Evolutionary conservation across 345 rosid genomes (phyloP), one percentile per base, ranked within the genome.

Genomic region (Lumnitzera racemosa): DNA sequence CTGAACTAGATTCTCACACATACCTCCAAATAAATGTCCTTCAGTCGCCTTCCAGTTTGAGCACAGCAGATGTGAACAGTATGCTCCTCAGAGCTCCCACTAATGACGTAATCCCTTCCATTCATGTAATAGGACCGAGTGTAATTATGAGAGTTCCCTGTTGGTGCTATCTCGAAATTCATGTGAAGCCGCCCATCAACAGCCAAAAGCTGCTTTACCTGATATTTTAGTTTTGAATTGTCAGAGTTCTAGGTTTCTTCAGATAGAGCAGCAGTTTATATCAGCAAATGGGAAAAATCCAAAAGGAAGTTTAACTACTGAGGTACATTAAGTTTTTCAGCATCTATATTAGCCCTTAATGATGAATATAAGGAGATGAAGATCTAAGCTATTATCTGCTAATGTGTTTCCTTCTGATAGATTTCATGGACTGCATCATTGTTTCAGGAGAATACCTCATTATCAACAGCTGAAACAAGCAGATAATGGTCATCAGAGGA

Each of bases 111-210:
- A 55, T 82, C 84, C 68, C 84, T 68, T 46, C 84, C 84, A 29
- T 82, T 82, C 65, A 82, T 69, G 70, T 77, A 80, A 65, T 82
- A 82, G 0, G 88, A 82, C 12, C 84, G 75, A 13, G 84, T 77
- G 41, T 82, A 80, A 47, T 80, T 82, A 52, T 71, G 83, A 56
- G 72, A 55, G 56, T 79, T 82, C 54, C 88, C 81, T 0, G 81
- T 77, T 15, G 80, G 58, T 36, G 76, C 66, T 64, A 82, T 82
- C 72, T 74, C 76, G 17, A 79, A 76, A 58, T 65, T 61, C 59
- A 67, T 66, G 70, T 72, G 72, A 14, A 76, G 66, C 72, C 78
- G 74, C 25, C 88, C 84, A 16, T 83, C 84, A 17, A 60, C 83
- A 7, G 83, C 79, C 63, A 69, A 59, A 51, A 82, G 76, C 56